Evolutionary conservation across 768 basidiomycete species (phyloP), one percentile per base, ranked within the genome.

Genomic region (Boletus rubropictus): DNA sequence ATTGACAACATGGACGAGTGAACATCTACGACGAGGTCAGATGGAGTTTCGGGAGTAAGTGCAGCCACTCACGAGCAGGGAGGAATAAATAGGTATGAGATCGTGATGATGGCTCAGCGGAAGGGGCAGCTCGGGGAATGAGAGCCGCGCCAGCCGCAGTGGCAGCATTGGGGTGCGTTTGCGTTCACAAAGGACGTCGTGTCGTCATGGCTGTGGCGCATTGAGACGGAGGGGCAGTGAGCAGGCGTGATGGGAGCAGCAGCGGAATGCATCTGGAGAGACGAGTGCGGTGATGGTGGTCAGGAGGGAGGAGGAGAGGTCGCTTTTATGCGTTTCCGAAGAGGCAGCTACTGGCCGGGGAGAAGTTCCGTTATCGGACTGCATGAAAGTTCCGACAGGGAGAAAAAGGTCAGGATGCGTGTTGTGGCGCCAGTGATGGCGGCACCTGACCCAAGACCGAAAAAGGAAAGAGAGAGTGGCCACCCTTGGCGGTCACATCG

Each of bases 161-260:
- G 82, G 73, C 82, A 85, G 69, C 85, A 87, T 63, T 85, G 83
- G 50, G 85, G 82, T n/a, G 78, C 72, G 70, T 75, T 79, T 57
- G 73, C 70, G 69, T 78, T 69, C 43, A 72, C 62, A 29, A 68
- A n/a, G n/a, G n/a, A 60, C 40, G 54, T 44, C 50, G 65, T 52
- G 53, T 63, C 64, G 32, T 59, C 57, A 42, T 50, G 49, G 11
- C 58, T 52, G 44, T 52, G 52, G 40, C 57, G 56, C 49, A 34
- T 47, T 27, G 58, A 54, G 42, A 62, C 58, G 52, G 61, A 60
- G 25, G 58, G 55, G 42, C 42, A 49, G 42, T n/a, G 53, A 5
- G 52, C 44, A 53, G 33, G 33, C 33, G n/a, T n/a, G n/a, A 42
- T 46, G 45, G 43, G 56, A 44, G 61, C 22, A 24, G 44, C 20